Evolutionary conservation across 2,329 filamentous ascomycete genomes (phyloP).

Genomic region (Calonectria leucothoes): DNA sequence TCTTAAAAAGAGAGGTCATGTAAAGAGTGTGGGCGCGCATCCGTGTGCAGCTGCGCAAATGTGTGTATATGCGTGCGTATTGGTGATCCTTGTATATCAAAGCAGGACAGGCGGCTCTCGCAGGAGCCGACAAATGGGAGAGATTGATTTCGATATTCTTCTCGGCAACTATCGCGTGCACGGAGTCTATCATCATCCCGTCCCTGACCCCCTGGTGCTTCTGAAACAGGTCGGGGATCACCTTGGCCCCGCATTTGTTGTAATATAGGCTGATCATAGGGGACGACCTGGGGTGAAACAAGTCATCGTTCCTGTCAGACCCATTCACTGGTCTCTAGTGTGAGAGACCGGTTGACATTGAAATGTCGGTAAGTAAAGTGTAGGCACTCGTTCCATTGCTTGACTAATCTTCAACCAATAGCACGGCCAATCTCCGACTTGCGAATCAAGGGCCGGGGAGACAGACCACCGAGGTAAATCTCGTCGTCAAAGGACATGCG

Average conservation of each 20-base stretch:
- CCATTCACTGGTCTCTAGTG: constrained; percentile 3
- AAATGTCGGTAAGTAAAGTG: constrained; percentile 20
- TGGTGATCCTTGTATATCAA: not conserved
- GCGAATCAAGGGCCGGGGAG: constrained; percentile 60
- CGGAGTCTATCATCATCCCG: constrained; percentile 24
- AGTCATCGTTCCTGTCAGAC: constrained; percentile 24
- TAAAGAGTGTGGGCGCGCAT: constrained; percentile 15
- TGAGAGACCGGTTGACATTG: constrained; percentile 1
- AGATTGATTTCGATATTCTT: constrained; percentile 20
- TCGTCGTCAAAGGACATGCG: constrained; percentile 61
- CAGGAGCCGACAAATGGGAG: not conserved
- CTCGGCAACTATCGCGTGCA: constrained; percentile 23
- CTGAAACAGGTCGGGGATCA: constrained; percentile 32
- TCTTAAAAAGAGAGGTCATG: constrained; percentile 14
- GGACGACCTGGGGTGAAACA: constrained; percentile 35
- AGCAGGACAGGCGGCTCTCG: not conserved
- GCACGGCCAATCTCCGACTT: constrained; percentile 64
- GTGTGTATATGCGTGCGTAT: not conserved
- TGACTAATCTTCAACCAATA: constrained; percentile 57
- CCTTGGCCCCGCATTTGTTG: constrained; percentile 34
- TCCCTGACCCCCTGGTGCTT: constrained; percentile 25
- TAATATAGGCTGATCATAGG: constrained; percentile 17
- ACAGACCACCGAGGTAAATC: constrained; percentile 56
- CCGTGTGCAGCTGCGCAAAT: not conserved
- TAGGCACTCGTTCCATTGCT: constrained; percentile 13